Conservation (phyloP, 257 asterid species). For the Linderniella brevidens region DNA sequence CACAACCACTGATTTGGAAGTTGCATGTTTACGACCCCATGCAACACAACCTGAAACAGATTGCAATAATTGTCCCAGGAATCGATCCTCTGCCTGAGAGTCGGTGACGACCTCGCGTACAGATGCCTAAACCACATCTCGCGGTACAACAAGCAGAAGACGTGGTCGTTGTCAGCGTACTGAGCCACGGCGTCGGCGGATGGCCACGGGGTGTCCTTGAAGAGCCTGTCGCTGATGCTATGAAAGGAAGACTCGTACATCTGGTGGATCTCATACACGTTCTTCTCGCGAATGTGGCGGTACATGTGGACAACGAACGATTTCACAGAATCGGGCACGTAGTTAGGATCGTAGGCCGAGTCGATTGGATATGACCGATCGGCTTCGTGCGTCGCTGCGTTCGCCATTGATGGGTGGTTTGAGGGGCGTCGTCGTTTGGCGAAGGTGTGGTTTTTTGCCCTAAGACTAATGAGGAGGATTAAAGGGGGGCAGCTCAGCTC, state of each 20-base stretch:
- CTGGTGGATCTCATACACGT: conserved; percentile 90
- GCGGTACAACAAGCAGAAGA: conserved; percentile 82
- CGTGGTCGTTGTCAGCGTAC: conserved; percentile 81
- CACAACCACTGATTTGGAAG: conserved; percentile 98
- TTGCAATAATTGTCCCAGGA: conserved; percentile 93
- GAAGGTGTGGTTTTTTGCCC: too few species aligned
- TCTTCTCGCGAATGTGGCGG: conserved; percentile 92
- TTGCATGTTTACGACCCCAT: conserved; percentile 90
- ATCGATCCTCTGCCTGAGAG: conserved; percentile 66
- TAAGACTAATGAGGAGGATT: too few species aligned
- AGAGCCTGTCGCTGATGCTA: conserved; percentile 75
- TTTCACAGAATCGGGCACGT: conserved; percentile 78
- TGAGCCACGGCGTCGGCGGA: conserved; percentile 78
- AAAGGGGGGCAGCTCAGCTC: too few species aligned
- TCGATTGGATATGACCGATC: conserved; percentile 25
- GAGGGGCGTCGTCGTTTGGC: too few species aligned
- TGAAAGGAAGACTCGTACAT: conserved; percentile 89
- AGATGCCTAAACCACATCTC: conserved; percentile 98
- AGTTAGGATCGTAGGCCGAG: conserved; percentile 57
- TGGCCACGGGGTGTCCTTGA: conserved; percentile 91
- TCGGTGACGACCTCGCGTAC: conserved; percentile 75
- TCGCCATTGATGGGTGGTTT: conserved; percentile 26
- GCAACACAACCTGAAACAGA: conserved; percentile 90
- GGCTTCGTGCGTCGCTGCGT: conserved; percentile 34
- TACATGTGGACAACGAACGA: conserved; percentile 82